phyloP scores from a whole-genome alignment of 2,329 filamentous ascomycete species.

The Dichotomopilus funicola region DNA sequence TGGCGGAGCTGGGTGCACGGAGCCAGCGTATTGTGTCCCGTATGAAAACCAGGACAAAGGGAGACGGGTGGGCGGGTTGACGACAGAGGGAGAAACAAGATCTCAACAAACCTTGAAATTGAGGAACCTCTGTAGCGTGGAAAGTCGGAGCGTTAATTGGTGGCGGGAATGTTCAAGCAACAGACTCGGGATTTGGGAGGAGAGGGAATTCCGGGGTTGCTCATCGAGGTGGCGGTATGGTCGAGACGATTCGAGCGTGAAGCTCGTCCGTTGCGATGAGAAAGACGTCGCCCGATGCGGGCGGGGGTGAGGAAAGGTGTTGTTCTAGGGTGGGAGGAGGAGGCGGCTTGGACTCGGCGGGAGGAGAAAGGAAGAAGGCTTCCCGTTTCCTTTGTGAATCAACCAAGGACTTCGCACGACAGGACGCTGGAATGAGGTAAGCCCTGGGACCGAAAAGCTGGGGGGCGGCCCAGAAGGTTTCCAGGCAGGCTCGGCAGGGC shows the following conservation, averaged over 20 bases:
- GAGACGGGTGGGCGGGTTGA: too few relatives aligned
- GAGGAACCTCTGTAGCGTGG: neutral
- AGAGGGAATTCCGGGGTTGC: neutral
- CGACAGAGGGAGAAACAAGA: too few relatives aligned
- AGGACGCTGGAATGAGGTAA: conserved; percentile 1
- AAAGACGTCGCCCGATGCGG: too few relatives aligned
- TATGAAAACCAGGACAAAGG: too few relatives aligned
- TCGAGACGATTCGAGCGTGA: neutral
- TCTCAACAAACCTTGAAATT: too few relatives aligned
- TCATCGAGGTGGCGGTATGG: neutral
- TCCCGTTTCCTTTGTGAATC: conserved; percentile 5
- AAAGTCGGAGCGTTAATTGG: neutral
- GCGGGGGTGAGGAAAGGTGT: neutral
- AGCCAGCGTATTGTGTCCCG: too few relatives aligned
- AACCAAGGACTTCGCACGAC: neutral
- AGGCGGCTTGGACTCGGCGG: neutral
- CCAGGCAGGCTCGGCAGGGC: neutral
- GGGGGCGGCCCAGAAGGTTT: conserved; percentile 2
- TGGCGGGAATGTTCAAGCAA: neutral
- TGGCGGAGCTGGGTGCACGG: too few relatives aligned
- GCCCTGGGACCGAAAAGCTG: conserved; percentile 5
- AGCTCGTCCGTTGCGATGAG: too few relatives aligned
- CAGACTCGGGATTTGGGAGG: neutral
- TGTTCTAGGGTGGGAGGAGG: neutral
- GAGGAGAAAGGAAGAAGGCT: neutral